Evolutionary conservation across 2,329 filamentous ascomycete species (phyloP).

Genomic region (Stenocarpella maydis): DNA sequence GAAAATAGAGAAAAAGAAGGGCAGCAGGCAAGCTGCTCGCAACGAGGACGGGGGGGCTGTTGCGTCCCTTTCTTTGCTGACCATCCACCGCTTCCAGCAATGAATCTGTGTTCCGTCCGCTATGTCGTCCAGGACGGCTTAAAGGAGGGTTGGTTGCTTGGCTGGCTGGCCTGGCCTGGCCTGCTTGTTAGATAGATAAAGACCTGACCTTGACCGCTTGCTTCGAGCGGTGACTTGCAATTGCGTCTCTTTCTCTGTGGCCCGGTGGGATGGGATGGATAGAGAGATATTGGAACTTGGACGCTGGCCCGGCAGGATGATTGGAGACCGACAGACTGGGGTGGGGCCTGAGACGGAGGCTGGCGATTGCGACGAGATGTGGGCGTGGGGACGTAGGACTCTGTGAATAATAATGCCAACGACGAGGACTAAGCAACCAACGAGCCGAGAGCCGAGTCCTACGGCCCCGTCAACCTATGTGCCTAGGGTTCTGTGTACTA

Average conservation of each 20-base stretch:
- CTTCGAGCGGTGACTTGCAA: background rate
- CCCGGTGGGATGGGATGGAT: background rate
- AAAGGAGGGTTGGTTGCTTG: background rate
- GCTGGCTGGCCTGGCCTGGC: no score
- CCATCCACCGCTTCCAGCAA: conserved; percentile 14
- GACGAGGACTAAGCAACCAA: conserved; percentile 25
- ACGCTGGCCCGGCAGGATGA: conserved; percentile 7
- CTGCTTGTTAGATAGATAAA: conserved; percentile 7
- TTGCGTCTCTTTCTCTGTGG: background rate
- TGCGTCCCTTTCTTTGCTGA: background rate
- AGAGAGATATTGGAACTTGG: conserved; percentile 14
- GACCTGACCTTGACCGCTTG: conserved; percentile 11
- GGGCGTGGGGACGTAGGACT: conserved; percentile 24
- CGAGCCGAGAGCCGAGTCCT: conserved; percentile 27
- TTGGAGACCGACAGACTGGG: background rate
- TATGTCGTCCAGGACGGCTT: conserved; percentile 14
- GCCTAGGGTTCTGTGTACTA: background rate
- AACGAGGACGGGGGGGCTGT: conserved; percentile 1
- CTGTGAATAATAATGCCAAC: conserved; percentile 17
- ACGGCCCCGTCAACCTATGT: background rate
- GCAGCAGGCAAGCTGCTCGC: background rate
- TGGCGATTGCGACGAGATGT: background rate
- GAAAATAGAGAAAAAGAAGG: background rate
- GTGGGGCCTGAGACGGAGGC: background rate
- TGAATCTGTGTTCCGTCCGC: conserved; percentile 1